Base-by-base conservation (phyloP, 352 stramenopile genomes). In the Thalassiosira sp. region DNA sequence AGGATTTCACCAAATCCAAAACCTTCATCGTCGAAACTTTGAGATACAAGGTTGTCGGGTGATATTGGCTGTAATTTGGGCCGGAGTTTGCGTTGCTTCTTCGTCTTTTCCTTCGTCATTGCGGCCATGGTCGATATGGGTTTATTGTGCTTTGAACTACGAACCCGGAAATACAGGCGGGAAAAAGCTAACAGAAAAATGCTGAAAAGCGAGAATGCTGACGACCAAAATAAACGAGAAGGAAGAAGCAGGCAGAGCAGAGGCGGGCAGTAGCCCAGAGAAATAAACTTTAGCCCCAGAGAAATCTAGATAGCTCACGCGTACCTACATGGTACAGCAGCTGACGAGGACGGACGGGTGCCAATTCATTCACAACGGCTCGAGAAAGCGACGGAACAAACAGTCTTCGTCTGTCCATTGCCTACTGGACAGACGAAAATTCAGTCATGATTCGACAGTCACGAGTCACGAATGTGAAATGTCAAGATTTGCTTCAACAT, bases 1-100 rank as follows among this genome's bases (percentile, higher is more conserved):
- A 56, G 22, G 18, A 56, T 56, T 7, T 56, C 11, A 28, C 46
- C 46, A 28, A 56, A 56, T 33, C 46, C 46, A 7, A 56, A n/a
- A 11, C 46, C 46, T 18, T 28, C 46, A 22, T 56, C 46, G 46
- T 56, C 46, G 27, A 56, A 56, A 35, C 46, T 56, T 35, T 10
- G 46, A 18, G 20, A 33, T 15, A 6, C 35, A 13, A 45, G 35
- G 11, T 45, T 45, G 16, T 8, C n/a, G n/a, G n/a, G n/a, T n/a
- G n/a, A 37, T 37, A 37, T 45, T 45, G 35, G 35, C 35, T 45
- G 35, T 1, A 56, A 24, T n/a, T 56, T 56, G 46, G 46, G 46
- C 1, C 46, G 46, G 20, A 56, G 20, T 11, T 56, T 56, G 0
- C 46, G 46, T 20, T 20, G 3, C 46, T 22, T 22, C 43, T 51